Conservation (phyloP, 495 filamentous ascomycete genomes). For the Penicillium pancosmium region DNA sequence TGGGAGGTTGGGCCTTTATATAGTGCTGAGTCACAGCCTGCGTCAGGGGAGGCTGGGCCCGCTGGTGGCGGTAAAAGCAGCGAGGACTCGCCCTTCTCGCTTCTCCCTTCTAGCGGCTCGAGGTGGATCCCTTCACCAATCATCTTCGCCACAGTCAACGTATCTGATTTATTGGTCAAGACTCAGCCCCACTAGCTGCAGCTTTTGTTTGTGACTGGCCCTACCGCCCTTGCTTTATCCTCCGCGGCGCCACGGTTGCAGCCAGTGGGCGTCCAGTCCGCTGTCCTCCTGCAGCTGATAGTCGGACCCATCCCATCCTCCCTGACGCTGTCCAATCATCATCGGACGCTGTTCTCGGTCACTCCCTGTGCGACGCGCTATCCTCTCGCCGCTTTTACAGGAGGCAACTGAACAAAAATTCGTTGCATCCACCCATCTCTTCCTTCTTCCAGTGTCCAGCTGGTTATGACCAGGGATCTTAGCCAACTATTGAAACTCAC, state of each 20-base stretch:
- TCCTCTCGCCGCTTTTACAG: conserved; percentile 46
- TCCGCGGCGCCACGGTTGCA: conserved; percentile 37
- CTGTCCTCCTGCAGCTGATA: conserved; percentile 38
- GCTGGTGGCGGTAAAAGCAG: conserved; percentile 50
- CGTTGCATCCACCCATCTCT: conserved; percentile 32
- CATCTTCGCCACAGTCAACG: not conserved
- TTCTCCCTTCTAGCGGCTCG: conserved; percentile 41
- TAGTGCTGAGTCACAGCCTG: conserved; percentile 46
- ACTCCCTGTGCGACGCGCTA: conserved; percentile 38
- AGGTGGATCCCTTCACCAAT: conserved; percentile 19
- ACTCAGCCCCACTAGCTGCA: conserved; percentile 14
- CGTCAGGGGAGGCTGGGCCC: conserved; percentile 47
- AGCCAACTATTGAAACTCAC: conserved; percentile 2
- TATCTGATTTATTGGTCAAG: conserved; percentile 12
- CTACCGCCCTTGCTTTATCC: conserved; percentile 34
- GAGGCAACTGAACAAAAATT: conserved; percentile 48
- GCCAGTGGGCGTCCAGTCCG: conserved; percentile 35
- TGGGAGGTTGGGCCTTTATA: conserved; percentile 53
- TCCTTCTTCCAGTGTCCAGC: conserved; percentile 18
- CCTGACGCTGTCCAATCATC: conserved; percentile 37
- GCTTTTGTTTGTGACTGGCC: conserved; percentile 29
- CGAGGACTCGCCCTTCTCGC: conserved; percentile 24
- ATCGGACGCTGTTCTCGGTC: conserved; percentile 26
- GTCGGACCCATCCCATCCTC: conserved; percentile 19
- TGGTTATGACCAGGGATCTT: conserved; percentile 2